Conservation (phyloP, 768 basidiomycete genomes). For the Russula sp. region DNA sequence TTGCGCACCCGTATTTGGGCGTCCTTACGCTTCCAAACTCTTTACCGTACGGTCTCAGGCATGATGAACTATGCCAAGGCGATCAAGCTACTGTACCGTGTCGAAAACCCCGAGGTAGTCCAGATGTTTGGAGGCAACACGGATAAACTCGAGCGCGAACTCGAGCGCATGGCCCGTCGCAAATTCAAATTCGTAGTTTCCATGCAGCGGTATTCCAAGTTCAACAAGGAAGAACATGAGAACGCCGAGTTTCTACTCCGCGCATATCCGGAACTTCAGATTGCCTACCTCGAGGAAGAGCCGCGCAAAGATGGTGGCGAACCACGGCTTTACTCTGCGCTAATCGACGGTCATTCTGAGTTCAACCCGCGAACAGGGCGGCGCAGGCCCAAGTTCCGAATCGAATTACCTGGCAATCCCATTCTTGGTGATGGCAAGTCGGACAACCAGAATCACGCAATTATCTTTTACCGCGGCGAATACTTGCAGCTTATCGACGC, state of each 20-base stretch:
- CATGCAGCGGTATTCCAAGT: constrained; percentile 99
- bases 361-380: constrained; percentile 84
- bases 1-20: constrained; percentile 99
- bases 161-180: constrained; percentile 94
- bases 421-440: constrained; percentile 99
- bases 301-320: constrained; percentile 93
- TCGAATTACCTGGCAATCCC: constrained; percentile 97
- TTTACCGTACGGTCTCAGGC: constrained; percentile 97
- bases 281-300: constrained; percentile 97
- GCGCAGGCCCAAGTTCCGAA: constrained; percentile 92
- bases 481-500: constrained; percentile 99
- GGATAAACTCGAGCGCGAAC: constrained; percentile 90
- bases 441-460: constrained; percentile 99
- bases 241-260: constrained; percentile 97
- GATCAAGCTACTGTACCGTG: constrained; percentile 98
- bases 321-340: constrained; percentile 86
- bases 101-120: constrained; percentile 98
- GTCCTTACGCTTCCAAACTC: constrained; percentile 94
- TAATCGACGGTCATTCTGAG: constrained; percentile 98
- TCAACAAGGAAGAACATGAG: constrained; percentile 99
- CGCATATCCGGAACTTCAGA: constrained; percentile 97
- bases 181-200: constrained; percentile 99
- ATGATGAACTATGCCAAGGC: constrained; percentile 99
- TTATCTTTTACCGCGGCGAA: constrained; percentile 98
- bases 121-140: constrained; percentile 97